Conservation (phyloP, 345 rosid genomes). For the Mercurialis annua region DNA sequence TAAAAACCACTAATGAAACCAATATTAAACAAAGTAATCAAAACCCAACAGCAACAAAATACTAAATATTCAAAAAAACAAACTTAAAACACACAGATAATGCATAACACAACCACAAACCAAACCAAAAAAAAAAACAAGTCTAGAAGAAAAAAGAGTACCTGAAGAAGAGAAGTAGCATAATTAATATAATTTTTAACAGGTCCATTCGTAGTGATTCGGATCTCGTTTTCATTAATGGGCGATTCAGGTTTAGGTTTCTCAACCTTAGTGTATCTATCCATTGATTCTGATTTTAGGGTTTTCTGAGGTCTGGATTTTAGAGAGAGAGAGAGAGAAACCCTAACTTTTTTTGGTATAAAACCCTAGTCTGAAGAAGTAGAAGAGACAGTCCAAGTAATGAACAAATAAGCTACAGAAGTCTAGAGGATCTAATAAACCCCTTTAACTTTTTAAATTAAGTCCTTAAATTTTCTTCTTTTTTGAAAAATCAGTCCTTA, state of each 20-base stretch:
- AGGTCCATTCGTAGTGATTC: constrained; percentile 80
- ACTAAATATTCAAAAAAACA: not conserved
- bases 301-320: not conserved
- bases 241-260: constrained; percentile 62
- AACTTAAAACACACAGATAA: not conserved
- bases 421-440: too few species aligned
- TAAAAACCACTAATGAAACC: not conserved
- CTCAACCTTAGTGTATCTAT: constrained; percentile 80
- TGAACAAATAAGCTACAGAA: not conserved
- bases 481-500: too few species aligned
- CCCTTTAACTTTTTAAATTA: too few species aligned
- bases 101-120: not conserved
- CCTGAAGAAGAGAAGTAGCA: constrained; percentile 81
- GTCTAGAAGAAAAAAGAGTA: not conserved
- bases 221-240: constrained; percentile 90
- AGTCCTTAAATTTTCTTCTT: too few species aligned
- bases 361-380: constrained; percentile 14
- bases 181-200: constrained; percentile 87
- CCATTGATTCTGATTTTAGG: constrained; percentile 38
- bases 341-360: constrained; percentile 13
- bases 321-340: constrained; percentile 11
- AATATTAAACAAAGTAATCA: not conserved
- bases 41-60: not conserved
- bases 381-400: not conserved
- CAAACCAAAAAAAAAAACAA: not conserved